phyloP scores from a whole-genome alignment of 2,329 filamentous ascomycete species.

The Cercospora janseana region DNA sequence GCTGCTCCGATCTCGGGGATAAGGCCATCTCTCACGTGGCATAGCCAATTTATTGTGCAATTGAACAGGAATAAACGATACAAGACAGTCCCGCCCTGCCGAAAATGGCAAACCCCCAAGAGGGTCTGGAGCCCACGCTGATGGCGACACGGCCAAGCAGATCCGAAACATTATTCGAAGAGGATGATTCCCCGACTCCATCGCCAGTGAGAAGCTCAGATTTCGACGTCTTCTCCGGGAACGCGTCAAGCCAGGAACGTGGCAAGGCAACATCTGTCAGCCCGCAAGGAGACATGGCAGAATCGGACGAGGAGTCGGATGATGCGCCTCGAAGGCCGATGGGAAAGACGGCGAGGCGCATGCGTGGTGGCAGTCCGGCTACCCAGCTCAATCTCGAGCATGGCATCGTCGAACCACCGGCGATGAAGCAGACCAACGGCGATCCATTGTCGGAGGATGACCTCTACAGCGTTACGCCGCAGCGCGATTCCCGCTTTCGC shows the following conservation, averaged over 20 bases:
- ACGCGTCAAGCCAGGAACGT: constrained; percentile 15
- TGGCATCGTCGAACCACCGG: constrained; percentile 3
- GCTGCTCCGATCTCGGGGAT: background rate
- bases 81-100: background rate
- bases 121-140: constrained; percentile 1
- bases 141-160: constrained; percentile 3
- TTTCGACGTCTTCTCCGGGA: constrained; percentile 11
- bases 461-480: constrained; percentile 34
- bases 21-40: background rate
- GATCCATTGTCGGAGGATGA: constrained; percentile 28
- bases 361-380: constrained; percentile 25
- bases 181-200: constrained; percentile 20
- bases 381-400: background rate
- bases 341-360: constrained; percentile 34
- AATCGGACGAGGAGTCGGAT: constrained; percentile 24
- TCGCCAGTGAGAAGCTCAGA: constrained; percentile 17
- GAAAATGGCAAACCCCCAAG: constrained; percentile 16
- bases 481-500: constrained; percentile 9
- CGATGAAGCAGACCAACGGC: constrained; percentile 1
- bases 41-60: no score
- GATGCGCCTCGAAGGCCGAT: constrained; percentile 29
- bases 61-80: background rate
- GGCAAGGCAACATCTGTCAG: constrained; percentile 1
- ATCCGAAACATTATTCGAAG: constrained; percentile 7
- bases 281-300: background rate